phyloP scores from a whole-genome alignment of 2,329 filamentous ascomycete genomes.

The Colletotrichum spaethianum region DNA sequence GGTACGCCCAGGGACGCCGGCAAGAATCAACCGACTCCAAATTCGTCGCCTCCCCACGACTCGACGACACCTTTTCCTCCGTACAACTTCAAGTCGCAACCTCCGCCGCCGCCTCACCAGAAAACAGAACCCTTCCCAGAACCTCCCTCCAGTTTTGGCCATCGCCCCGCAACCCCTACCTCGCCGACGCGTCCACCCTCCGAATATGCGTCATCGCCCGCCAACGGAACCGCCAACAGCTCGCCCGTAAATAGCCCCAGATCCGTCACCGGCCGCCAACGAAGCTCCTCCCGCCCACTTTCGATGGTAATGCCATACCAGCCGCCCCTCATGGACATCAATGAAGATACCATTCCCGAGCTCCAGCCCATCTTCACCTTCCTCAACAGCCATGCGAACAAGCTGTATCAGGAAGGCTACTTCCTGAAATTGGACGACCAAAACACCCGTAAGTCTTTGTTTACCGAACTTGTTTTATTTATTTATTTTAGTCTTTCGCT shows the following conservation, averaged over 20 bases:
- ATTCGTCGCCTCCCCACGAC: slow-evolving; percentile 60
- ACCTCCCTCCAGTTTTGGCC: slow-evolving; percentile 40
- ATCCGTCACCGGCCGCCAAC: slow-evolving; percentile 58
- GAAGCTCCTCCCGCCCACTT: slow-evolving; percentile 77
- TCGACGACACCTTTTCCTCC: slow-evolving; percentile 43
- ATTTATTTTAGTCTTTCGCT: slow-evolving; percentile 15
- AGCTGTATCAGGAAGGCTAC: slow-evolving; percentile 97
- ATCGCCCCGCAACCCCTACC: slow-evolving; percentile 55
- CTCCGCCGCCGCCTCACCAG: slow-evolving; percentile 27
- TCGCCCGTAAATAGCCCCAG: slow-evolving; percentile 60
- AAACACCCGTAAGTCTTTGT: slow-evolving; percentile 80
- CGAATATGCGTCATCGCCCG: slow-evolving; percentile 58
- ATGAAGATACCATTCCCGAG: slow-evolving; percentile 89
- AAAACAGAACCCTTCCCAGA: slow-evolving; percentile 38
- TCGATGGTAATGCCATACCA: slow-evolving; percentile 91
- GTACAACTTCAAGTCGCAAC: slow-evolving; percentile 38
- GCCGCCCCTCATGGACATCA: slow-evolving; percentile 87
- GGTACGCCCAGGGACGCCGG: slow-evolving; percentile 59
- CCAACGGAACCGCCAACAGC: slow-evolving; percentile 58
- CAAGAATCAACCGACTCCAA: slow-evolving; percentile 55
- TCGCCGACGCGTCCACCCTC: slow-evolving; percentile 45
- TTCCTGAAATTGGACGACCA: slow-evolving; percentile 97
- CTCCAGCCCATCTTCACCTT: slow-evolving; percentile 94
- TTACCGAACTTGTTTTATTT: slow-evolving; percentile 9
- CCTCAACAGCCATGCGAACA: slow-evolving; percentile 95